phyloP scores from a whole-genome alignment of 257 asterid genomes.

The Nicotiana noctiflora region DNA sequence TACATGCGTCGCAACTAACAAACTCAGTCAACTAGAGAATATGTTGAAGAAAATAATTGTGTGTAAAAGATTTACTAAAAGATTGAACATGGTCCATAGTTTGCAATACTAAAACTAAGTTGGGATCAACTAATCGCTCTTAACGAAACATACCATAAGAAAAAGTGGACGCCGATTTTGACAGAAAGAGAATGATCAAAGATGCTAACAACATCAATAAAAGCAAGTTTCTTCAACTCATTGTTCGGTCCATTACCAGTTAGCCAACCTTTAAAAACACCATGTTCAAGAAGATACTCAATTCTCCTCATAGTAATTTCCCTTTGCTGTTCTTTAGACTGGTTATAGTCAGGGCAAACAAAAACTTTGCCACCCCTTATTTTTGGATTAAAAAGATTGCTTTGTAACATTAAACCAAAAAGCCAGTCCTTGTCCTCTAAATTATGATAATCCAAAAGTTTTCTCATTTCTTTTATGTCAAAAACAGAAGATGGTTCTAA shows the following conservation, averaged over 20 bases:
- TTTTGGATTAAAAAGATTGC: constrained; percentile 65
- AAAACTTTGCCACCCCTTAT: constrained; percentile 69
- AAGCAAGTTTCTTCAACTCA: constrained; percentile 83
- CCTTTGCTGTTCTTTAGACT: constrained; percentile 95
- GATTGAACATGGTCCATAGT: no score
- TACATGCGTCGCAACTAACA: no score
- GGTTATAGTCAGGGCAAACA: constrained; percentile 77
- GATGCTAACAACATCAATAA: constrained; percentile 62
- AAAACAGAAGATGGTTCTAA: constrained; percentile 38
- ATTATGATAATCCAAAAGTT: constrained; percentile 79
- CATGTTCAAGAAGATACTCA: constrained; percentile 61
- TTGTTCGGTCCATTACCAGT: constrained; percentile 61
- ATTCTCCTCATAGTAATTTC: constrained; percentile 93
- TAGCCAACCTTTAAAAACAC: constrained; percentile 79
- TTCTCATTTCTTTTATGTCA: constrained; percentile 63
- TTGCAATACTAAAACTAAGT: no score
- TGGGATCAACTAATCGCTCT: no score
- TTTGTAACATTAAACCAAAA: constrained; percentile 60
- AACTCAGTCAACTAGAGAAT: no score
- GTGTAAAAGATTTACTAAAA: no score
- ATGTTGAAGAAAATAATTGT: no score
- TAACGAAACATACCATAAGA: constrained; percentile 50
- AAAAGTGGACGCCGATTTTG: constrained; percentile 82
- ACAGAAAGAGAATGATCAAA: constrained; percentile 89
- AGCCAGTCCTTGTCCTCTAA: constrained; percentile 80